phyloP scores from a whole-genome alignment of 768 basidiomycete species.

The Tricholoma bakamatsutake region DNA sequence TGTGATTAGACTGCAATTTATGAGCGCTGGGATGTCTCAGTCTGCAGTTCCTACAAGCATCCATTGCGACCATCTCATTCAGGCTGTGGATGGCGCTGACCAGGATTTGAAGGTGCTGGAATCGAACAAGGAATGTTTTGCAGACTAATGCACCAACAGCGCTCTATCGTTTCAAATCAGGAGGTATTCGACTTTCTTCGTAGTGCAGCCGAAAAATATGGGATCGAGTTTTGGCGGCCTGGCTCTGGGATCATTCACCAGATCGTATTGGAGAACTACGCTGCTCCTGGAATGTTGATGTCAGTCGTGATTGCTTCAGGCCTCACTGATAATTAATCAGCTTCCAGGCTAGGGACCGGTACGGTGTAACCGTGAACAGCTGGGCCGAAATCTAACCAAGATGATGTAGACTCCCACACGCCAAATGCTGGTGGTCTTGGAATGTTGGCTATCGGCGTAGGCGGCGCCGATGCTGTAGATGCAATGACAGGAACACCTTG shows the following conservation, averaged over 20 bases:
- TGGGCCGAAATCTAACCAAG: not conserved
- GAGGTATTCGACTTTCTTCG: slow-evolving; percentile 98
- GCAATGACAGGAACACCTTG: slow-evolving; percentile 98
- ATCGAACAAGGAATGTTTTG: no score
- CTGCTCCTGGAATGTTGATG: slow-evolving; percentile 93
- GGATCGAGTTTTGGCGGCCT: slow-evolving; percentile 97
- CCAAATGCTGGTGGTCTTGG: slow-evolving; percentile 98
- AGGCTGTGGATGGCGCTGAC: slow-evolving; percentile 85
- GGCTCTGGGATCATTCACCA: slow-evolving; percentile 98
- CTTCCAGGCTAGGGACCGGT: slow-evolving; percentile 76
- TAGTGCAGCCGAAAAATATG: slow-evolving; percentile 84
- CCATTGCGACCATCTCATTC: slow-evolving; percentile 97
- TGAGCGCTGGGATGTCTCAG: slow-evolving; percentile 85
- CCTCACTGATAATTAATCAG: slow-evolving; percentile 4
- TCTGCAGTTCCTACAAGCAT: slow-evolving; percentile 89
- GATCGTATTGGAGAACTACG: slow-evolving; percentile 96
- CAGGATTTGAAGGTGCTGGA: slow-evolving; percentile 68
- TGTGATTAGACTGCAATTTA: slow-evolving; percentile 78
- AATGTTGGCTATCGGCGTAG: slow-evolving; percentile 96
- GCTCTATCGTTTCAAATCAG: slow-evolving; percentile 82
- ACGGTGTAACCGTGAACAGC: slow-evolving; percentile 3
- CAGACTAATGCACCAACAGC: slow-evolving; percentile 33
- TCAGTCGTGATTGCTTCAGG: slow-evolving; percentile 24
- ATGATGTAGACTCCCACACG: slow-evolving; percentile 79
- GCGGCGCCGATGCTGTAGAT: slow-evolving; percentile 97